phyloP scores from a whole-genome alignment of 2,329 filamentous ascomycete species.

The Ascocoryne sarcoides region DNA sequence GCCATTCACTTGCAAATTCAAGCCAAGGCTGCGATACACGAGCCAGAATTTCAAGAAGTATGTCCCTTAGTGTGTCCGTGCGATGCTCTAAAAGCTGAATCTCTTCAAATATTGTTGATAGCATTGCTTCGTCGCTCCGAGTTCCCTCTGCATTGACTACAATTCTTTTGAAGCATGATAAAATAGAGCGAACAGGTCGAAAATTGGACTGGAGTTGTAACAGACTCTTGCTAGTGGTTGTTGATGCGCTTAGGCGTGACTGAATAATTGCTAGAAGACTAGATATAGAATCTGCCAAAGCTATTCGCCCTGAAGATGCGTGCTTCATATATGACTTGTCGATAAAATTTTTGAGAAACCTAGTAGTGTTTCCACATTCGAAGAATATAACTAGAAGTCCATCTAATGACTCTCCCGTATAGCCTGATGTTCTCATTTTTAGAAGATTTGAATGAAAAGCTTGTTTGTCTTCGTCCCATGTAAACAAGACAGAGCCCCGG shows the following conservation, averaged over 20 bases:
- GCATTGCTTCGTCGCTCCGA: constrained; percentile 48
- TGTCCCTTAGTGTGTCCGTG: constrained; percentile 49
- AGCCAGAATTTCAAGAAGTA: constrained; percentile 59
- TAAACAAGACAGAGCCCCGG: constrained; percentile 62
- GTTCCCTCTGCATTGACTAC: constrained; percentile 23
- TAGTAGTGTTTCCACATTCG: constrained; percentile 29
- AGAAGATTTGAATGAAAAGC: constrained; percentile 43
- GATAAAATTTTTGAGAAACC: constrained; percentile 23
- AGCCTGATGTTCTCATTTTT: constrained; percentile 40
- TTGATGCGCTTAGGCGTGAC: constrained; percentile 21
- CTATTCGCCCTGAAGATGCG: constrained; percentile 24
- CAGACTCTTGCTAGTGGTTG: constrained; percentile 21
- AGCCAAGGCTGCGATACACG: constrained; percentile 58
- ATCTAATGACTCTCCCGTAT: constrained; percentile 42
- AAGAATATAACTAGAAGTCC: constrained; percentile 32
- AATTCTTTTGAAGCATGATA: constrained; percentile 26
- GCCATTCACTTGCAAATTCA: constrained; percentile 62
- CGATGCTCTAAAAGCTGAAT: constrained; percentile 56
- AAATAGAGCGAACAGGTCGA: constrained; percentile 23
- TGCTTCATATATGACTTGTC: constrained; percentile 22
- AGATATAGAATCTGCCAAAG: constrained; percentile 31
- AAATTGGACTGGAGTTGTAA: constrained; percentile 28
- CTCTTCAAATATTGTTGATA: constrained; percentile 53
- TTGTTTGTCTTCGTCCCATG: constrained; percentile 43
- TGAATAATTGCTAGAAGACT: constrained; percentile 28